These are phyloP conservation scores for Planoprotostelium fungivorum DNA, from an alignment of 78 protist species.

Conservation along the genomic window DNA sequence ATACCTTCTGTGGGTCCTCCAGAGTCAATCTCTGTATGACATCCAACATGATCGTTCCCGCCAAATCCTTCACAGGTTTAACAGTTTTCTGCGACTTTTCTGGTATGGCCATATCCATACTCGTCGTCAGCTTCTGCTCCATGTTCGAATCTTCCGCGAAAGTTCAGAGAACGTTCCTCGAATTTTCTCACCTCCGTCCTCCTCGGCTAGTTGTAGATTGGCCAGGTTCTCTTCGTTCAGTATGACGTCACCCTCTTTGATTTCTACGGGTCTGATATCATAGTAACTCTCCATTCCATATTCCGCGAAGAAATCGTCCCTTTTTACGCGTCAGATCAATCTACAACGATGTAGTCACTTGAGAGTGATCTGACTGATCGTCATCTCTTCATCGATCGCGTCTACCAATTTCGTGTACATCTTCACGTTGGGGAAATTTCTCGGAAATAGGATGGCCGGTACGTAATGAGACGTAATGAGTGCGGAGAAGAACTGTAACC, in stretches of 20 bases:
- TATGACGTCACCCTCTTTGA: constrained; percentile 13
- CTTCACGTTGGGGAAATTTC: not conserved
- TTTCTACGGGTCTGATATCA: not conserved
- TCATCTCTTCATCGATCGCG: not conserved
- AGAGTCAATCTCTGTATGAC: not conserved
- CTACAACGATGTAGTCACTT: too few relatives aligned
- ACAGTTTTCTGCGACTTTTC: not conserved
- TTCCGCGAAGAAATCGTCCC: constrained; percentile 6
- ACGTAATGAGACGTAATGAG: constrained; percentile 3
- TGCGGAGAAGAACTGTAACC: constrained; percentile 6
- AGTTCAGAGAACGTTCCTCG: too few relatives aligned
- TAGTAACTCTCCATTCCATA: constrained; percentile 13
- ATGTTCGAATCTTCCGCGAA: not conserved
- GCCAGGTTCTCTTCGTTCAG: not conserved
- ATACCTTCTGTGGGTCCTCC: not conserved
- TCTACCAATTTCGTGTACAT: not conserved
- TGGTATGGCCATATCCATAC: not conserved
- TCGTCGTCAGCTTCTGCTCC: not conserved
- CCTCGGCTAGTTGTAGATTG: not conserved
- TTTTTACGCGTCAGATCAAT: not conserved
- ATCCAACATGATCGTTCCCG: not conserved
- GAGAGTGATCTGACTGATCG: not conserved
- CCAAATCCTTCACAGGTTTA: not conserved
- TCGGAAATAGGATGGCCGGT: constrained; percentile 6
- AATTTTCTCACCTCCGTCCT: constrained; percentile 4